These are phyloP conservation scores for Cryptococcus sp. DNA, from an alignment of 1,284 basidiomycete species.

Conservation along the genomic window DNA sequence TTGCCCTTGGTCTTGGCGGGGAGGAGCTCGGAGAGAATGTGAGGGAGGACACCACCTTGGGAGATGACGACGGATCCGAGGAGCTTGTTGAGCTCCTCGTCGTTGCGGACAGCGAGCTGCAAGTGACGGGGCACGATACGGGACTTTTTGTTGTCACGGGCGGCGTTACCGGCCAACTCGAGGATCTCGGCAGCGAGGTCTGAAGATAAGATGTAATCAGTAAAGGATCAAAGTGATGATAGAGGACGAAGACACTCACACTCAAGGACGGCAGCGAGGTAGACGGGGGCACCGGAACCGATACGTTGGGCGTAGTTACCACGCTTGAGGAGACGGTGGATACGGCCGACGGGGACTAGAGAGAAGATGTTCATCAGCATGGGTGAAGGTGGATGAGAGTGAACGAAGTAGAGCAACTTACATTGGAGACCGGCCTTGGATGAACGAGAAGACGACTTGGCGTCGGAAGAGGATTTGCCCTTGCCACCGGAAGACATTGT, in stretches of 20 bases:
- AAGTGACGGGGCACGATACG: conserved; percentile 90
- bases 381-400: conserved; percentile 16
- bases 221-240: not conserved
- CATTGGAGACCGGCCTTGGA: conserved; percentile 78
- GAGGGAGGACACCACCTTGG: conserved; percentile 86
- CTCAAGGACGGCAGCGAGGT: conserved; percentile 68
- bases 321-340: conserved; percentile 81
- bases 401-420: conserved; percentile 24
- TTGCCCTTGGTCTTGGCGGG: conserved; percentile 60
- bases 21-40: conserved; percentile 67
- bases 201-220: conserved; percentile 22
- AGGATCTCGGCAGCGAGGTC: conserved; percentile 83
- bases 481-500: conserved; percentile 61
- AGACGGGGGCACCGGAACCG: conserved; percentile 62
- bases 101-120: conserved; percentile 86
- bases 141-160: conserved; percentile 64
- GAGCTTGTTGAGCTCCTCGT: conserved; percentile 64
- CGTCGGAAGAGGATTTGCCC: conserved; percentile 56
- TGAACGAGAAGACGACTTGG: conserved; percentile 70
- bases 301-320: conserved; percentile 81
- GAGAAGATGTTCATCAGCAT: conserved; percentile 37
- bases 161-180: conserved; percentile 81
- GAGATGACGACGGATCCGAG: conserved; percentile 83
- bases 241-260: conserved; percentile 33
- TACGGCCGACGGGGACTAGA: conserved; percentile 76